Conservation (phyloP, 2,329 filamentous ascomycete species). For the Cadophora malorum region DNA sequence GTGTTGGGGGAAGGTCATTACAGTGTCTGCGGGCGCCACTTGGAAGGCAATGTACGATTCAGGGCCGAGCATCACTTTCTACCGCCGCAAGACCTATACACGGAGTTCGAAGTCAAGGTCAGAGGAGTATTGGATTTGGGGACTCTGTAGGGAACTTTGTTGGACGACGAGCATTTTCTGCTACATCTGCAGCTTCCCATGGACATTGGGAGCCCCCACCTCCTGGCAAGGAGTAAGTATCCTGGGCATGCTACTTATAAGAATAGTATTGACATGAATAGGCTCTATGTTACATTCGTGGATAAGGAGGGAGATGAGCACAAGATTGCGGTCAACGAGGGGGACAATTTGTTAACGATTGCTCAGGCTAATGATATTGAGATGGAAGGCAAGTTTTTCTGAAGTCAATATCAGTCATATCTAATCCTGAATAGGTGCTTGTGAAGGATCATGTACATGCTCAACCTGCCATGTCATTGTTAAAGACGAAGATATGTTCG, state of each 20-base stretch:
- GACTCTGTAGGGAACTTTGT: not conserved
- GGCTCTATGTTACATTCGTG: slow-evolving; percentile 88
- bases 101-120: not conserved
- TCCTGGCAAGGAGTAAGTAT: slow-evolving; percentile 84
- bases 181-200: slow-evolving; percentile 66
- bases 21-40: slow-evolving; percentile 30
- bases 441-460: slow-evolving; percentile 81
- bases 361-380: slow-evolving; percentile 94
- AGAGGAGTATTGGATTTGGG: not conserved
- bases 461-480: slow-evolving; percentile 80
- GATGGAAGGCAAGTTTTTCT: slow-evolving; percentile 93
- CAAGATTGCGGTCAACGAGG: slow-evolving; percentile 80
- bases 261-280: slow-evolving; percentile 47
- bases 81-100: slow-evolving; percentile 7
- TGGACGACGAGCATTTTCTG: slow-evolving; percentile 62
- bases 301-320: slow-evolving; percentile 84
- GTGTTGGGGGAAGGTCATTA: slow-evolving; percentile 24
- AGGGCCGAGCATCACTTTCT: slow-evolving; percentile 23
- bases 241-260: not conserved
- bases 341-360: slow-evolving; percentile 94
- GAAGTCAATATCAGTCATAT: too few relatives aligned
- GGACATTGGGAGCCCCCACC: slow-evolving; percentile 85
- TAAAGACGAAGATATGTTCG: slow-evolving; percentile 65
- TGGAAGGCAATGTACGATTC: slow-evolving; percentile 21
- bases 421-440: too few relatives aligned